phyloP scores from a whole-genome alignment of 108 stramenopile genomes.

The Phaeodactylum tricornutum region DNA sequence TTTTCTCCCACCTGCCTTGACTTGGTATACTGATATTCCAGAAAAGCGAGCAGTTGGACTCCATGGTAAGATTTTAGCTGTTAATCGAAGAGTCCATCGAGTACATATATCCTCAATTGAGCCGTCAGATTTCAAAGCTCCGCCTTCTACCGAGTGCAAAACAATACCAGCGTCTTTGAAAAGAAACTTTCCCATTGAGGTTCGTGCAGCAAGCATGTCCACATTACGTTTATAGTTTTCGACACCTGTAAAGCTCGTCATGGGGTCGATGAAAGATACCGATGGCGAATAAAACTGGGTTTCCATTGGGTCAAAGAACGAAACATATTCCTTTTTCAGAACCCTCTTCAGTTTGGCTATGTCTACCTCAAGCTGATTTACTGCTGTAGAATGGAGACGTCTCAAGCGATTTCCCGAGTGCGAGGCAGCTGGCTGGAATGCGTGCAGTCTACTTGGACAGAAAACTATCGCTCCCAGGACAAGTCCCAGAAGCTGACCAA shows the following conservation, averaged over 20 bases:
- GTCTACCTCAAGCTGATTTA: not conserved
- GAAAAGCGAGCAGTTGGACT: constrained; percentile 84
- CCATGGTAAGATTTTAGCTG: constrained; percentile 83
- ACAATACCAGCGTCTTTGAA: constrained; percentile 86
- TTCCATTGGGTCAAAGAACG: constrained; percentile 91
- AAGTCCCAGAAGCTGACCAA: too few species aligned
- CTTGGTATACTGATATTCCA: constrained; percentile 86
- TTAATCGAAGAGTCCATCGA: constrained; percentile 87
- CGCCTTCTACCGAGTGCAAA: constrained; percentile 78
- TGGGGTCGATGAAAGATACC: constrained; percentile 81
- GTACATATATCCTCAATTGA: constrained; percentile 58
- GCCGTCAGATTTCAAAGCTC: constrained; percentile 28
- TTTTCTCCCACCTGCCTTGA: constrained; percentile 28
- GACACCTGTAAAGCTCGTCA: constrained; percentile 75
- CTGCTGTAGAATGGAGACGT: not conserved
- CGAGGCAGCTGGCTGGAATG: too few species aligned
- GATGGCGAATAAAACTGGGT: constrained; percentile 62
- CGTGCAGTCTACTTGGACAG: too few species aligned
- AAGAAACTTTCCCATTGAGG: constrained; percentile 69
- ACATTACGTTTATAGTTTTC: constrained; percentile 82
- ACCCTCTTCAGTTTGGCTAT: constrained; percentile 49
- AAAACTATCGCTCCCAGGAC: too few species aligned
- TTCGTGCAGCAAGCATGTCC: constrained; percentile 87
- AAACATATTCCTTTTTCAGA: constrained; percentile 74
- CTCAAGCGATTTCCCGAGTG: too few species aligned